These are phyloP conservation scores for Coniferiporia sulphurascens DNA, from an alignment of 1,284 basidiomycete genomes.

Conservation along the genomic window DNA sequence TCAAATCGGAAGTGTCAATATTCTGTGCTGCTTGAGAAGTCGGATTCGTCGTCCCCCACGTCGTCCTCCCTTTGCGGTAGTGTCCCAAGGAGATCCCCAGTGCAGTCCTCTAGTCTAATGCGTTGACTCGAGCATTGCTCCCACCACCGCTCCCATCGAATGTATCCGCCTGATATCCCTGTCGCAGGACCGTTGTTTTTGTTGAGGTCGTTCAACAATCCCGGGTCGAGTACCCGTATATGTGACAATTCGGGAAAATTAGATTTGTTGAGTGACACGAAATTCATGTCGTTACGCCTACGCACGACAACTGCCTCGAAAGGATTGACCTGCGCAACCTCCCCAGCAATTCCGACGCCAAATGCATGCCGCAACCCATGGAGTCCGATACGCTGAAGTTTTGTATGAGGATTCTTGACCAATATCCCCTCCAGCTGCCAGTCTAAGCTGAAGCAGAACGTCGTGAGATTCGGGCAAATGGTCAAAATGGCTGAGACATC, in stretches of 20 bases:
- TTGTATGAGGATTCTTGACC: constrained; percentile 46
- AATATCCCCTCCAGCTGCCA: constrained; percentile 47
- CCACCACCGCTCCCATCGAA: constrained; percentile 71
- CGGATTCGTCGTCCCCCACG: constrained; percentile 30
- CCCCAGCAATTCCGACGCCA: constrained; percentile 48
- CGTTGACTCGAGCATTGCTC: constrained; percentile 40
- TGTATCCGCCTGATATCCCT: constrained; percentile 33
- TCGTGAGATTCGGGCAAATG: constrained; percentile 52
- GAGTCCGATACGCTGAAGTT: constrained; percentile 59
- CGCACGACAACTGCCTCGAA: constrained; percentile 43
- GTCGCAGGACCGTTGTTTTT: constrained; percentile 41
- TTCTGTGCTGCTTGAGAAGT: constrained; percentile 2
- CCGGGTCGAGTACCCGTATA: constrained; percentile 51
- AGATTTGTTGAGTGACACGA: constrained; percentile 45
- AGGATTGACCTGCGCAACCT: constrained; percentile 38
- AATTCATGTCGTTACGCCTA: constrained; percentile 59
- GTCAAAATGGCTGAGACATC: constrained; percentile 54
- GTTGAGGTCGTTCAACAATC: constrained; percentile 53
- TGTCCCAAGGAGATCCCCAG: constrained; percentile 51
- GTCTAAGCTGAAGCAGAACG: constrained; percentile 67
- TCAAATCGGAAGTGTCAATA: background rate
- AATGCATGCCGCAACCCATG: constrained; percentile 66
- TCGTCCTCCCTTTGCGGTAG: constrained; percentile 43
- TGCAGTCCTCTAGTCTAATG: constrained; percentile 63
- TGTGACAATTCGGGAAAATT: constrained; percentile 58